Conservation (phyloP, 371 early-diverging fungal genomes). For the Circinella umbellata region DNA sequence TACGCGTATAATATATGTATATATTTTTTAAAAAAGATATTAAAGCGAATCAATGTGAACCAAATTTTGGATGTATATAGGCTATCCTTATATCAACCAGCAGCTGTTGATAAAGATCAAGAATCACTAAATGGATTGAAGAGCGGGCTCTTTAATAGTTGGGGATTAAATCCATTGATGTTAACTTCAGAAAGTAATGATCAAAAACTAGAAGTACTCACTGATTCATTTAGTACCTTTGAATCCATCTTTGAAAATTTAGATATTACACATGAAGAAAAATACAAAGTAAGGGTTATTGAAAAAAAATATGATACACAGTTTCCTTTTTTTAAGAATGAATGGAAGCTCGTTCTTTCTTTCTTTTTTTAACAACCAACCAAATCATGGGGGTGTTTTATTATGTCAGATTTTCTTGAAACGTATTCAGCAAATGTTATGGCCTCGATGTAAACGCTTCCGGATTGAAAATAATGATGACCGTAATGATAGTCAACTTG, state of each 20-base stretch:
- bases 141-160: not conserved
- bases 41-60: not conserved
- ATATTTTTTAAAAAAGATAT: not conserved
- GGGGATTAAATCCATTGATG: not conserved
- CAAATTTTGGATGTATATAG: not conserved
- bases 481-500: slow-evolving; percentile 15
- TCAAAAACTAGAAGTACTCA: slow-evolving; percentile 7
- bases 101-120: not conserved
- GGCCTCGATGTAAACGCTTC: slow-evolving; percentile 48
- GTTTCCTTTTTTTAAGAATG: no score
- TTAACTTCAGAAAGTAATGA: not conserved
- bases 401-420: slow-evolving; percentile 37
- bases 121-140: not conserved
- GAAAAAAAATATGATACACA: not conserved
- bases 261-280: slow-evolving; percentile 7
- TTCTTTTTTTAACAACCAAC: no score
- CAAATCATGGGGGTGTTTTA: not conserved
- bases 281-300: slow-evolving; percentile 6
- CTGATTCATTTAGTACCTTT: slow-evolving; percentile 14
- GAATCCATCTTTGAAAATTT: slow-evolving; percentile 14
- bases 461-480: slow-evolving; percentile 21
- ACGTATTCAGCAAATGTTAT: slow-evolving; percentile 38
- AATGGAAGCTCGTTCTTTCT: no score
- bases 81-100: slow-evolving; percentile 1
- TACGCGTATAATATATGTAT: slow-evolving; percentile 2